Percentiles rank a stretch among this genome's conserved stretches.
Conservation (phyloP, 345 rosid genomes). For the Reutealis trisperma region DNA sequence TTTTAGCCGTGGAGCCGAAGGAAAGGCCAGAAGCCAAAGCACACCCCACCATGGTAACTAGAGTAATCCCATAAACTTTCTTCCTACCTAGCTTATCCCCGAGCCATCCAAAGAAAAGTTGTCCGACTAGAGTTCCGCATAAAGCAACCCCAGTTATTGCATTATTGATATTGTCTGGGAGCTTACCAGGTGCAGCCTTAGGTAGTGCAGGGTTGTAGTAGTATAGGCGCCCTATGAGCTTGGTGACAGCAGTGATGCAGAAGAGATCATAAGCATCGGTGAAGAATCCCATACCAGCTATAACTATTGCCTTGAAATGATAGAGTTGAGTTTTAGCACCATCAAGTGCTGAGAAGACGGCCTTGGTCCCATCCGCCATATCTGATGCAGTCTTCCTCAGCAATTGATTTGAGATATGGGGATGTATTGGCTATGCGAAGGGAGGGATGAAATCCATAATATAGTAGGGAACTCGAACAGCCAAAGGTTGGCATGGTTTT, state of each 20-base stretch:
- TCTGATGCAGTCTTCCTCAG: neutral
- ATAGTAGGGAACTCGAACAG: neutral
- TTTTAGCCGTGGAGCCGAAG: conserved; percentile 46
- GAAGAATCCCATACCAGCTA: conserved; percentile 69
- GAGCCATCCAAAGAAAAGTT: conserved; percentile 71
- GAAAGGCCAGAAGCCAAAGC: conserved; percentile 72
- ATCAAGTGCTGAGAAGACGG: conserved; percentile 55
- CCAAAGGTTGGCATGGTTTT: neutral
- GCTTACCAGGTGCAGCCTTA: conserved; percentile 31
- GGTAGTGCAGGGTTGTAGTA: conserved; percentile 32
- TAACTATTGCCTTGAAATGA: conserved; percentile 62
- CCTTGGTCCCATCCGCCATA: conserved; percentile 37
- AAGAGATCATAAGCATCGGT: conserved; percentile 68
- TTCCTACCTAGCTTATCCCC: conserved; percentile 81
- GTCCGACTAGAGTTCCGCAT: conserved; percentile 52
- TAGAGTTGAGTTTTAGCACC: conserved; percentile 60
- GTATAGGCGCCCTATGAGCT: conserved; percentile 58
- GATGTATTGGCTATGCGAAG: neutral
- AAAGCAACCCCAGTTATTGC: conserved; percentile 61
- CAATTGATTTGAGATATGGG: neutral
- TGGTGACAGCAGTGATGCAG: conserved; percentile 60
- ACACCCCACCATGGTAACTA: conserved; percentile 72
- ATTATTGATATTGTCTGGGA: conserved; percentile 42
- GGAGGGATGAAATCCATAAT: conserved; percentile 7
- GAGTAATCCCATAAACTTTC: conserved; percentile 75